Percentiles rank a stretch among this genome's conserved stretches.
Evolutionary conservation across 2,329 filamentous ascomycete genomes (phyloP).

Genomic region (Ambrosiella beaveri): DNA sequence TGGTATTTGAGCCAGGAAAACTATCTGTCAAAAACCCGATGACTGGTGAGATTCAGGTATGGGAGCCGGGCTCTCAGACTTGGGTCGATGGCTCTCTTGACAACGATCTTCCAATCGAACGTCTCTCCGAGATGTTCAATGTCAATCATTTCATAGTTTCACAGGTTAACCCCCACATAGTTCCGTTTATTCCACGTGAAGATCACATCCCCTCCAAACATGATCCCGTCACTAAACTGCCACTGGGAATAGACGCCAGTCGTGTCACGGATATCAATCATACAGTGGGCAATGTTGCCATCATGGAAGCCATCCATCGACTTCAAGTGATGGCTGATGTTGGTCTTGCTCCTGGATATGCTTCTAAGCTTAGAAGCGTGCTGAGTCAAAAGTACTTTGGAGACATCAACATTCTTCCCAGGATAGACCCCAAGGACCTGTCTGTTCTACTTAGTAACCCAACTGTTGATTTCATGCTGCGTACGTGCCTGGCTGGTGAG

Average conservation of each 20-base stretch:
- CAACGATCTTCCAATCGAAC: constrained; percentile 80
- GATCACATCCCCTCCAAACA: constrained; percentile 33
- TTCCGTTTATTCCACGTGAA: constrained; percentile 67
- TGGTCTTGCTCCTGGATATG: constrained; percentile 60
- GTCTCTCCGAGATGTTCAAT: constrained; percentile 87
- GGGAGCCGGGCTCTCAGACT: constrained; percentile 69
- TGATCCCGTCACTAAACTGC: background rate
- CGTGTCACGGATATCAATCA: constrained; percentile 37
- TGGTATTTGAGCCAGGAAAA: constrained; percentile 64
- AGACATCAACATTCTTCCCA: constrained; percentile 83
- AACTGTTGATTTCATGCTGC: constrained; percentile 68
- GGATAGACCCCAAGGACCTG: constrained; percentile 57
- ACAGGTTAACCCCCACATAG: constrained; percentile 87
- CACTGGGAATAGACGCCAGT: background rate
- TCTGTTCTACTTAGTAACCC: constrained; percentile 69
- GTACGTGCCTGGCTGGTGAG: constrained; percentile 61
- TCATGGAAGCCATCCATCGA: constrained; percentile 63
- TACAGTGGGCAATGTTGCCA: constrained; percentile 53
- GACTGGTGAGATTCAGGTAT: constrained; percentile 60
- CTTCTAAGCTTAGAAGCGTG: constrained; percentile 64
- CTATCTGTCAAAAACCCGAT: constrained; percentile 70
- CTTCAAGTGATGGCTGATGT: constrained; percentile 67
- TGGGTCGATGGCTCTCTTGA: constrained; percentile 95
- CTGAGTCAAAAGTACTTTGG: constrained; percentile 84
- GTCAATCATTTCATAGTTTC: constrained; percentile 97